phyloP scores from a whole-genome alignment of 2,329 filamentous ascomycete species.

The Microcera coccophila region DNA sequence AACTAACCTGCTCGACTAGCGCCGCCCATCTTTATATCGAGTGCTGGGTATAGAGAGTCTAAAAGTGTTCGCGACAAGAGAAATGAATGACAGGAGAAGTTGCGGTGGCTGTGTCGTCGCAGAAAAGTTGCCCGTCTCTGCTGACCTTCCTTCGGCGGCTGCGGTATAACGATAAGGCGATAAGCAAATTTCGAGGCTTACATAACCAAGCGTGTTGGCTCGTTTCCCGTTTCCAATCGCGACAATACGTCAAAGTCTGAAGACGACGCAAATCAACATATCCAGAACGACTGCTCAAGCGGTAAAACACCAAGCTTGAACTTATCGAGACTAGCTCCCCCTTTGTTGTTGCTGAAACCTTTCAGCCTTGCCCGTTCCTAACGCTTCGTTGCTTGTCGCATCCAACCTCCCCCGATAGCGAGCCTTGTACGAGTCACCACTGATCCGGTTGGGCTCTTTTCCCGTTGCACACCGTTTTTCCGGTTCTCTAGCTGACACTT shows the following conservation, averaged over 20 bases:
- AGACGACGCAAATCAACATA: too few relatives aligned
- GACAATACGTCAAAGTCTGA: conserved; percentile 11
- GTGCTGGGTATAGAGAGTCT: conserved; percentile 9
- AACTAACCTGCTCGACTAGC: conserved; percentile 37
- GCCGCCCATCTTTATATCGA: conserved; percentile 35
- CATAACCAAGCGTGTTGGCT: conserved; percentile 17
- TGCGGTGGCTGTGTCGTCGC: conserved; percentile 16
- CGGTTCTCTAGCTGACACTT: conserved; percentile 37
- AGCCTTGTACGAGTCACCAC: conserved; percentile 36
- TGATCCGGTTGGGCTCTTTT: conserved; percentile 43
- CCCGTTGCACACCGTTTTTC: conserved; percentile 27
- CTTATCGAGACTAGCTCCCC: too few relatives aligned
- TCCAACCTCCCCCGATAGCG: conserved; percentile 23
- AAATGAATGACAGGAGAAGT: conserved; percentile 12
- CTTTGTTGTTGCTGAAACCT: conserved; percentile 1
- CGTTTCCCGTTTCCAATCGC: conserved; percentile 13
- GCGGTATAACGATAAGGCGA: conserved; percentile 12
- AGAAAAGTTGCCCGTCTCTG: conserved; percentile 22
- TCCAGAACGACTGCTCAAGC: too few relatives aligned
- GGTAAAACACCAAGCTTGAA: too few relatives aligned
- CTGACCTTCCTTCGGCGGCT: conserved; percentile 9
- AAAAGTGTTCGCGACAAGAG: conserved; percentile 6
- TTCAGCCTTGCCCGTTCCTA: conserved; percentile 4
- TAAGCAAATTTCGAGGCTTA: conserved; percentile 24
- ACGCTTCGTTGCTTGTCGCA: conserved; percentile 7